Evolutionary conservation across 1,284 basidiomycete species (phyloP), one percentile per base, ranked within the genome.

Genomic region (Kwoniella shivajii): DNA sequence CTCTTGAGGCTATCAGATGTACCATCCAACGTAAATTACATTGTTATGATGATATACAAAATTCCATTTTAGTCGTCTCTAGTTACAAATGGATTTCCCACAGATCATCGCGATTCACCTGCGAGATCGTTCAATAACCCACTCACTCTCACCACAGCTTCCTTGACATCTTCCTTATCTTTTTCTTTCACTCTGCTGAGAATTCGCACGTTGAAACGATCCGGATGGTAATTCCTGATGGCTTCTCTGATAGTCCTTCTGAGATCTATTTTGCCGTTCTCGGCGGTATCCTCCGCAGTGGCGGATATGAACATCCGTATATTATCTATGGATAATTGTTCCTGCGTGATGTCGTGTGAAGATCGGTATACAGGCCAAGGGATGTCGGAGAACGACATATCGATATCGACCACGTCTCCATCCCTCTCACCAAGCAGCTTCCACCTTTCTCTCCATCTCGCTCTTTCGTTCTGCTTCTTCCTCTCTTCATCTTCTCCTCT

Each of bases 361-460:
- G 24, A 50, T 39, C 68, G 0, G 68, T 84, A 78, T 43, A 89
- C 77, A 0, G 90, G 90, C 90, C 90, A 92, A 1, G 90, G 90
- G 9, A 92, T 83, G 69, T 90, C 87, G 11, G 68, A 67, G 66
- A 89, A 89, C 2, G 65, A 55, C 26, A 86, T 68, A 24, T 65
- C 37, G 9, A 45, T n/a, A 16, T 56, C 45, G n/a, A 54, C 38
- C 6, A 56, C 48, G 5, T 54, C 50, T 5, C 49, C 48, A n/a
- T 54, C 45, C 18, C 45, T 56, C n/a, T 49, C 46, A 36, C 29
- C 42, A 16, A 60, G 41, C 10, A 9, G 11, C 41, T 50, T 50
- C 59, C 59, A 61, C 6, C 37, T 53, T 39, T 27, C 67, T 26
- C 16, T 63, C 56, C 36, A 60, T 47, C 57, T 54, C 51, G 24